Percentiles rank a stretch among this genome's conserved stretches.
phyloP scores from a whole-genome alignment of 2,329 filamentous ascomycete genomes.

The Epichloe bromicola region DNA sequence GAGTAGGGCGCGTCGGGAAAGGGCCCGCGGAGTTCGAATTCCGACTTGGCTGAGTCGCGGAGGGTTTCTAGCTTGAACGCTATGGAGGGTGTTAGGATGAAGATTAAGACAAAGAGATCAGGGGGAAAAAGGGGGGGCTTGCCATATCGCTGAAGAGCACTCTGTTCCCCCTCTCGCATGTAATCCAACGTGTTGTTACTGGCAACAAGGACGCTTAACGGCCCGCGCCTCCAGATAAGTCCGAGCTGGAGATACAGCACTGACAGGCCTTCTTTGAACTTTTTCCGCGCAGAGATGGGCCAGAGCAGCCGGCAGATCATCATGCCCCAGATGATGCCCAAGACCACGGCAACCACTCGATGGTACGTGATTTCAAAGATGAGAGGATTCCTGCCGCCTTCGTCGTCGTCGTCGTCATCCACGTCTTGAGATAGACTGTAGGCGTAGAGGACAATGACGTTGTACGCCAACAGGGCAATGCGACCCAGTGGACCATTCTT shows the following conservation, averaged over 20 bases:
- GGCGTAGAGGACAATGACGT: constrained; percentile 85
- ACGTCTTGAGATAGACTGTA: constrained; percentile 78
- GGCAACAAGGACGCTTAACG: constrained; percentile 59
- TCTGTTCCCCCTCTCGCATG: constrained; percentile 79
- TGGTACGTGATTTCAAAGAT: constrained; percentile 84
- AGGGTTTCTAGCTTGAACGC: constrained; percentile 60
- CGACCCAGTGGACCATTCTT: constrained; percentile 82
- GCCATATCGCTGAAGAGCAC: constrained; percentile 69
- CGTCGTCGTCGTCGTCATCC: constrained; percentile 72
- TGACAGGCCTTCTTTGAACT: constrained; percentile 79
- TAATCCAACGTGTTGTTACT: constrained; percentile 51
- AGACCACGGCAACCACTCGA: constrained; percentile 72
- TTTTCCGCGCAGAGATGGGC: constrained; percentile 81
- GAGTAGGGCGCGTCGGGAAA: constrained; percentile 66
- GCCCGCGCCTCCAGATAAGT: constrained; percentile 90
- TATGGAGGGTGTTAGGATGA: constrained; percentile 9
- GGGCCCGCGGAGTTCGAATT: constrained; percentile 79
- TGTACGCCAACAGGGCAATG: constrained; percentile 92
- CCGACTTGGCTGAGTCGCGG: constrained; percentile 59
- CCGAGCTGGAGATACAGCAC: constrained; percentile 92
- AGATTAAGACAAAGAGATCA: background rate
- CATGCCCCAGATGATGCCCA: constrained; percentile 84
- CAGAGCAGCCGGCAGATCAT: constrained; percentile 81
- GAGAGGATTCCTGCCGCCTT: constrained; percentile 70
- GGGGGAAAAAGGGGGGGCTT: constrained; percentile 6